Evolutionary conservation across 2,329 filamentous ascomycete genomes (phyloP).

Genomic region (Alternaria triticimaculans): DNA sequence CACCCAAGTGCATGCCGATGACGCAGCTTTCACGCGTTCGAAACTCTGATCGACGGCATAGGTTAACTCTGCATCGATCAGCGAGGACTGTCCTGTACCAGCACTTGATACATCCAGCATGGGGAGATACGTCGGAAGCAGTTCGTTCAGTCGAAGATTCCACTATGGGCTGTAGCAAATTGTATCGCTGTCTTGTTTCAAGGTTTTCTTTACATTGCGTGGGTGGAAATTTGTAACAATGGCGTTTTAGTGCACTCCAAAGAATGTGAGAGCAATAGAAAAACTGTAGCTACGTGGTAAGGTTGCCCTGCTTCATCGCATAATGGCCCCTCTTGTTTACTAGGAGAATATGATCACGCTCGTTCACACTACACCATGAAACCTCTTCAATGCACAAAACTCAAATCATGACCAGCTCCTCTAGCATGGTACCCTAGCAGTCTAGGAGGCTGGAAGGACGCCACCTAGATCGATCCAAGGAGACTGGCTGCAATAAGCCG

Average conservation of each 20-base stretch:
- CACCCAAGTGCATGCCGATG: slow-evolving; percentile 11
- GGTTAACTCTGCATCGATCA: neutral
- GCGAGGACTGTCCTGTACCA: neutral
- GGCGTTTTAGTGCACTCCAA: slow-evolving; percentile 21
- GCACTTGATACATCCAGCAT: neutral
- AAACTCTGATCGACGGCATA: slow-evolving; percentile 9
- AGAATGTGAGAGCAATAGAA: slow-evolving; percentile 15
- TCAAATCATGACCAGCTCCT: neutral
- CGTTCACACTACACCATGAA: neutral
- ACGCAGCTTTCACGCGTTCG: slow-evolving; percentile 5
- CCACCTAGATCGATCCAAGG: slow-evolving; percentile 16
- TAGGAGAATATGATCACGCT: slow-evolving; percentile 11
- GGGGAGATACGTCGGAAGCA: neutral
- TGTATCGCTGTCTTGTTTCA: neutral
- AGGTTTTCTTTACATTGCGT: slow-evolving; percentile 8
- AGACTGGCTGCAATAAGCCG: slow-evolving; percentile 18
- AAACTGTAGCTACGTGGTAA: slow-evolving; percentile 12
- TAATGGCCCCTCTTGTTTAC: slow-evolving; percentile 3
- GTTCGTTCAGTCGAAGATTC: neutral
- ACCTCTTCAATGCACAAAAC: neutral
- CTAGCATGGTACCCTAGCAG: neutral
- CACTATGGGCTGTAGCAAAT: neutral
- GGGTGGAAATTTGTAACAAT: slow-evolving; percentile 21
- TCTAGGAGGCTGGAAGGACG: slow-evolving; percentile 7
- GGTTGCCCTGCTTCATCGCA: slow-evolving; percentile 16